Conservation (phyloP, 139 green algal species). For the Haematococcus sp. region DNA sequence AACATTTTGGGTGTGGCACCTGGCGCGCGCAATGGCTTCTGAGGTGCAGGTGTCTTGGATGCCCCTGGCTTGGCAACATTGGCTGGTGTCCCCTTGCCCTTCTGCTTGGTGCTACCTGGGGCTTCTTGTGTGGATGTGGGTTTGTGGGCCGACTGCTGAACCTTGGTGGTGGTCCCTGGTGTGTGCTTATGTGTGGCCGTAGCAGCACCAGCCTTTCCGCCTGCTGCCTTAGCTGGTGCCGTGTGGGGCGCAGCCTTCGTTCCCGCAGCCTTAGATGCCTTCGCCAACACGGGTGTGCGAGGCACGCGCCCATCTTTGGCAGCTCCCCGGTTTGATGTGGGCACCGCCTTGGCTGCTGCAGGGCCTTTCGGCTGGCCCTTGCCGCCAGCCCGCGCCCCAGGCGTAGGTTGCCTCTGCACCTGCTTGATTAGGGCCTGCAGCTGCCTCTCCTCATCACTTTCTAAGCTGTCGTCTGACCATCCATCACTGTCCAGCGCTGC, state of each 20-base stretch:
- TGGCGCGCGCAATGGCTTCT: no score
- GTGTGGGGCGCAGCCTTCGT: not conserved
- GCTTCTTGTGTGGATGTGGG: not conserved
- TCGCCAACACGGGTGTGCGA: no score
- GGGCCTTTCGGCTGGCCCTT: no score
- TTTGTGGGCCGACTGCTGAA: not conserved
- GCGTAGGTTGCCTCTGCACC: no score
- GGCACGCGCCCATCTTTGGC: no score
- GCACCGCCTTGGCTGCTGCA: no score
- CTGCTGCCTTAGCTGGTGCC: slow-evolving; percentile 1
- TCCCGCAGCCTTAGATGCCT: not conserved
- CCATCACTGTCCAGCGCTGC: not conserved
- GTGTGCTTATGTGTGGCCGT: not conserved
- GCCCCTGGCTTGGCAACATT: not conserved
- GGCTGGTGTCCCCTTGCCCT: not conserved
- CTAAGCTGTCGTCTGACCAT: no score
- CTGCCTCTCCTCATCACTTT: no score
- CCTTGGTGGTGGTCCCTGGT: not conserved
- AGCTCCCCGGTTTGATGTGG: no score
- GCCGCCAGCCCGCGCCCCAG: no score
- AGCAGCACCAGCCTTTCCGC: not conserved
- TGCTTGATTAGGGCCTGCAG: no score
- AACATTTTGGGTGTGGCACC: no score
- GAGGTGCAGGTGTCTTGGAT: not conserved
- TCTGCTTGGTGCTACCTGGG: not conserved